Evolutionary conservation across 768 basidiomycete species (phyloP), one percentile per base, ranked within the genome.

Genomic region (Rhizopogon vinicolor): DNA sequence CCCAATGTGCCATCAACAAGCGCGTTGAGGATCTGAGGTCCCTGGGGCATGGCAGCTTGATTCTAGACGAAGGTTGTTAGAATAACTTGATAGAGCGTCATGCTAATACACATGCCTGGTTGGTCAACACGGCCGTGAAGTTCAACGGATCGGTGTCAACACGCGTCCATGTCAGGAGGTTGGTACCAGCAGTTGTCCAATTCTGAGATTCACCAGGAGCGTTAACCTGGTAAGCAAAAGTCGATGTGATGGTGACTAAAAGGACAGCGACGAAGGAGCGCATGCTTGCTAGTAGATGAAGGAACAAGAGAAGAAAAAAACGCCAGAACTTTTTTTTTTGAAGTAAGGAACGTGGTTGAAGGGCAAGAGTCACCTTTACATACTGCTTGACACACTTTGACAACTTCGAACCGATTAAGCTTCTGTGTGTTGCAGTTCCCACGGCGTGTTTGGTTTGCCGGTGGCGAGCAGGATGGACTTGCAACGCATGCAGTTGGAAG

Each of bases 71-170:
- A 31, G 48, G 41, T 22, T 28, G 46, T 41, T 22, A 37, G 35
- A 44, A 37, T 45, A 45, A 16, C 31, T 28, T 51, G n/a, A 39
- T 22, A 55, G 3, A 22, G 31, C 44, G 25, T 5, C 18, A 44
- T 25, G 25, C 3, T 37, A 44, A 22, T 14, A 22, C 9, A 67
- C 77, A 43, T 52, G 85, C 89, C 65, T 76, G 68, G 72, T 89
- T 89, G 58, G 75, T 78, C 45, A 95, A 77, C 49, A 91, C 72
- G 46, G 79, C 77, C 13, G 87, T 81, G 69, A 93, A 92, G 71
- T 81, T 90, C 51, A 54, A 25, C 0, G 79, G 70, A 65, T 95
- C 93, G 8, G 87, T 89, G 52, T 59, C 56, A 56, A 91, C 91
- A 5, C 78, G 77, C 1, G 68, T 48, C 91, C 91, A 95, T 6